A percentile compares a stretch with the other conserved stretches of the same genome.
Evolutionary conservation across 768 basidiomycete genomes (phyloP).

Genomic region (Lenzites betulinus): DNA sequence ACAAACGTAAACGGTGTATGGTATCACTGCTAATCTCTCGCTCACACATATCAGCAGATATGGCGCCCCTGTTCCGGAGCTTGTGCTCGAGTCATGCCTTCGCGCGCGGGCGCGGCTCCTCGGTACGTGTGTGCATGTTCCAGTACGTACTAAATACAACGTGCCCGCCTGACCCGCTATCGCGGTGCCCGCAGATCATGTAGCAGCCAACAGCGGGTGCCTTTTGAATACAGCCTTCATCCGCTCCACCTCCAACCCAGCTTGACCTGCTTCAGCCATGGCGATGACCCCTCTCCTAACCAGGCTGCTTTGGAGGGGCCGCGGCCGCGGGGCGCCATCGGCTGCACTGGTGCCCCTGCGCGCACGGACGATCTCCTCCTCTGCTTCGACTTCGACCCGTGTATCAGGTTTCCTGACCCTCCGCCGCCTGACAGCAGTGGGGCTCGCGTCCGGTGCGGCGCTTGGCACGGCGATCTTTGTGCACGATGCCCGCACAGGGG

Average conservation of each 20-base stretch:
- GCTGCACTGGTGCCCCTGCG: not conserved
- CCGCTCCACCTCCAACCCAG: not conserved
- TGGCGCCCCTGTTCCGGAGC: not conserved
- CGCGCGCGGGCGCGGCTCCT: not conserved
- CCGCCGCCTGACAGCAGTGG: slow-evolving; percentile 4
- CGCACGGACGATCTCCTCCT: not conserved
- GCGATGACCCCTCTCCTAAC: not conserved
- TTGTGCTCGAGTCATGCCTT: not conserved
- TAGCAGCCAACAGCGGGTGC: not conserved
- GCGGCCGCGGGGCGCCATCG: not conserved
- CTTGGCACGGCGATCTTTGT: slow-evolving; percentile 6
- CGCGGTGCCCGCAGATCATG: not conserved
- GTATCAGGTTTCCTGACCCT: not conserved
- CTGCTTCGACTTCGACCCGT: not conserved
- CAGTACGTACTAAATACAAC: slow-evolving; percentile 3
- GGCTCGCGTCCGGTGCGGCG: not conserved
- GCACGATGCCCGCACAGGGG: slow-evolving; percentile 14
- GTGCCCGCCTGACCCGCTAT: not conserved
- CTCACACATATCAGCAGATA: not conserved
- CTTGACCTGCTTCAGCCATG: not conserved
- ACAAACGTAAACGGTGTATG: too few species aligned
- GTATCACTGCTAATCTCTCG: not conserved
- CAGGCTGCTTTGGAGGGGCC: not conserved
- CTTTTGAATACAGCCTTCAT: not conserved
- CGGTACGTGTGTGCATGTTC: slow-evolving; percentile 1